Evolutionary conservation across 352 stramenopile genomes (phyloP).

Genomic region (Aphanomyces invadans): DNA sequence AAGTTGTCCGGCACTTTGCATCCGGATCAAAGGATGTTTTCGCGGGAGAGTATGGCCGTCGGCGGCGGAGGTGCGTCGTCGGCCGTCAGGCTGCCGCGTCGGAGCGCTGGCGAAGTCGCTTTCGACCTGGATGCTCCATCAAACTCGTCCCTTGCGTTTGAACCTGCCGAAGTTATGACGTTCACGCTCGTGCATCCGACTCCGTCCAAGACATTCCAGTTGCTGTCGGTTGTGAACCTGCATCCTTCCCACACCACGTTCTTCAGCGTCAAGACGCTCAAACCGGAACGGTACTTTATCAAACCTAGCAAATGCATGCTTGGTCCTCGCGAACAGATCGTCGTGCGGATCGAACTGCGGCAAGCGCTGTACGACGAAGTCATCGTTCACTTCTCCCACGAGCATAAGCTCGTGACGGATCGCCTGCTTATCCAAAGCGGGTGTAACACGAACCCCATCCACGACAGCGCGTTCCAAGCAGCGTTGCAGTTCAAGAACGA

Average conservation of each 20-base stretch:
- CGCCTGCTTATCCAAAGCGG: conserved; percentile 15
- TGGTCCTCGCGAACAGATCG: not conserved
- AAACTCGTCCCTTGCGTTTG: conserved; percentile 3
- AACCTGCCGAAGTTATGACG: conserved; percentile 1
- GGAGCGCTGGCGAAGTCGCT: not conserved
- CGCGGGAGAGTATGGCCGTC: not conserved
- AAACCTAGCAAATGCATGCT: conserved; percentile 21
- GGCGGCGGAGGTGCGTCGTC: no score
- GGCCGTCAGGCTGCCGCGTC: not conserved
- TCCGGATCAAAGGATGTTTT: not conserved
- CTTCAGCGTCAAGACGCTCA: conserved; percentile 24
- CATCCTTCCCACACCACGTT: not conserved
- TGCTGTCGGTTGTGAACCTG: conserved; percentile 8
- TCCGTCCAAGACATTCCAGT: not conserved
- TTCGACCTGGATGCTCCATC: conserved; percentile 11
- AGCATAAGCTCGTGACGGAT: not conserved
- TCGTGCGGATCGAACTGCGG: conserved; percentile 9
- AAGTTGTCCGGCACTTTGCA: not conserved
- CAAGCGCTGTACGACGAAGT: conserved; percentile 21
- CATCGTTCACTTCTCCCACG: not conserved
- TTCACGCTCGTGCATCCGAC: not conserved
- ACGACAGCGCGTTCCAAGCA: not conserved
- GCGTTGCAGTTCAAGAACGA: conserved; percentile 5
- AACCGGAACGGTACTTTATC: conserved; percentile 22
- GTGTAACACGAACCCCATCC: not conserved